Percentiles rank a stretch among this genome's conserved stretches.
Evolutionary conservation across 2,329 filamentous ascomycete genomes (phyloP).

Genomic region (Trichoderma koningii): DNA sequence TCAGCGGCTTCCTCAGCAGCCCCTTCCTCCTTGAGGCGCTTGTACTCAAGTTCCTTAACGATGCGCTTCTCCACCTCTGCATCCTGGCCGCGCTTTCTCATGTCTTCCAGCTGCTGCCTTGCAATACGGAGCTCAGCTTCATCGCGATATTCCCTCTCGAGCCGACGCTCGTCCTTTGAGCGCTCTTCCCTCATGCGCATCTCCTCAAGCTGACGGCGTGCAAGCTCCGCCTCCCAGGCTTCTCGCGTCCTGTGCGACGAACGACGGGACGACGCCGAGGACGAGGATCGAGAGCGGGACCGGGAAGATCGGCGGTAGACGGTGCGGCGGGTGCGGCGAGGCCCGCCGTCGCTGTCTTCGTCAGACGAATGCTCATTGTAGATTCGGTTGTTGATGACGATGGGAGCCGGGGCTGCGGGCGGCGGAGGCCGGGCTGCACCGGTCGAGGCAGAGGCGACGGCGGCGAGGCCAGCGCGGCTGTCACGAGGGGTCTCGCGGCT

Average conservation of each 20-base stretch:
- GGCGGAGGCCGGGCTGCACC: conserved; percentile 31
- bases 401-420: conserved; percentile 33
- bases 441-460: too few species aligned
- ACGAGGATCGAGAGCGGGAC: conserved; percentile 32
- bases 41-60: conserved; percentile 54
- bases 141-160: conserved; percentile 47
- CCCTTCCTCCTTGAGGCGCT: conserved; percentile 49
- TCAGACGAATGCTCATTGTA: conserved; percentile 54
- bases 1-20: conserved; percentile 28
- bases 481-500: conserved; percentile 49
- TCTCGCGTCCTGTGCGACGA: conserved; percentile 47
- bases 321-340: conserved; percentile 34
- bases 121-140: conserved; percentile 53
- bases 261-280: conserved; percentile 35
- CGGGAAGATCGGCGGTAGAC: conserved; percentile 32
- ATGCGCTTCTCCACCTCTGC: conserved; percentile 54
- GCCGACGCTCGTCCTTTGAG: conserved; percentile 42
- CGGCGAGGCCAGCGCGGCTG: conserved; percentile 30
- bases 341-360: conserved; percentile 41
- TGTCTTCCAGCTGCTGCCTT: conserved; percentile 52
- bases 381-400: conserved; percentile 61
- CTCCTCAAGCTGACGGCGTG: conserved; percentile 49
- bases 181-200: conserved; percentile 47
- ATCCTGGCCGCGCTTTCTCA: conserved; percentile 49
- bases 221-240: conserved; percentile 45